Conservation (phyloP, 768 basidiomycete species). For the Suillus subalutaceus region DNA sequence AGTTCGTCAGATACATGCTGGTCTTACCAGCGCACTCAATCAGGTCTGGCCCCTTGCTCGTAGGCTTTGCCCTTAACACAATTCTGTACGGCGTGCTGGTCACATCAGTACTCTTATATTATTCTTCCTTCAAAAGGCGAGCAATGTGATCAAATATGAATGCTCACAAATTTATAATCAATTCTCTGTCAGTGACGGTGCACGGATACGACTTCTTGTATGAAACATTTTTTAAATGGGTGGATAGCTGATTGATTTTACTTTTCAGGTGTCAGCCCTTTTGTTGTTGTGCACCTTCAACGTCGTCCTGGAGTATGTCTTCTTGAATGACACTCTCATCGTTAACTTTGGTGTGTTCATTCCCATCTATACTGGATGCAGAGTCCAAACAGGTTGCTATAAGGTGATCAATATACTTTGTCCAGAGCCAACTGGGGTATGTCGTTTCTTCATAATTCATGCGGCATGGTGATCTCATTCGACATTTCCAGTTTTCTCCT, state of each 20-base stretch:
- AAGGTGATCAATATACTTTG: conserved; percentile 22
- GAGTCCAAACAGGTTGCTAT: neutral
- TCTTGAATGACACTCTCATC: conserved; percentile 29
- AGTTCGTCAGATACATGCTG: neutral
- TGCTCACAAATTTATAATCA: neutral
- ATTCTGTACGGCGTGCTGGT: conserved; percentile 39
- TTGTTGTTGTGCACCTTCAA: conserved; percentile 28
- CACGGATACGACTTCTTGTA: conserved; percentile 29
- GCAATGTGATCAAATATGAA: neutral
- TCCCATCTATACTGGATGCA: neutral
- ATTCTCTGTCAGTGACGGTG: conserved; percentile 17
- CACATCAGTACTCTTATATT: conserved; percentile 37
- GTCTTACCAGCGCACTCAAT: neutral
- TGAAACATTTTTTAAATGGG: neutral
- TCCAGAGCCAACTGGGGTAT: conserved; percentile 26
- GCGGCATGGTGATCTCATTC: neutral
- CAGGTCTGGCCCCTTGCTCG: conserved; percentile 39
- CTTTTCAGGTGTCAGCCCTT: conserved; percentile 22
- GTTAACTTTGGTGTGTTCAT: conserved; percentile 25
- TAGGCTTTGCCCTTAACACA: conserved; percentile 38
- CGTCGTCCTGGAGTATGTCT: conserved; percentile 27
- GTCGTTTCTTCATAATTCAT: conserved; percentile 1
- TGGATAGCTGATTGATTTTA: neutral
- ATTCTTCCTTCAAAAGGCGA: conserved; percentile 30
- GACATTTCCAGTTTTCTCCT: conserved; percentile 30